These are phyloP conservation scores for Globisporangium heterothallicum DNA, from an alignment of 352 stramenopile genomes.

Conservation along the genomic window DNA sequence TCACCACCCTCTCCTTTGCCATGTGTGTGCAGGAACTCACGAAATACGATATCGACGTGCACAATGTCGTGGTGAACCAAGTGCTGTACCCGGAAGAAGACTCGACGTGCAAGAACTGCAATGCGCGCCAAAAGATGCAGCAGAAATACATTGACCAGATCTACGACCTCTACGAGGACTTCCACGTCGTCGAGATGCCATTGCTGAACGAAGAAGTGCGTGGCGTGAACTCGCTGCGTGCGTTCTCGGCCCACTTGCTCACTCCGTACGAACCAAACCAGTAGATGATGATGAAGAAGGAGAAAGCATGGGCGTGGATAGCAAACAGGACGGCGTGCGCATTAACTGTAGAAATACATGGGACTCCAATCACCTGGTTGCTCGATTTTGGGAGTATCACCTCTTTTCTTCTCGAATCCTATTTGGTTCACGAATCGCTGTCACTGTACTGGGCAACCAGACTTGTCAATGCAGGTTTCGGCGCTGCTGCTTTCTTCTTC, in stretches of 20 bases:
- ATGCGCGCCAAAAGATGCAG: constrained; percentile 98
- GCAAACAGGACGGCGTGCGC: not conserved
- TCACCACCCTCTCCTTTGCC: no score
- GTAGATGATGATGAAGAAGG: constrained; percentile 23
- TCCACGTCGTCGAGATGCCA: constrained; percentile 99
- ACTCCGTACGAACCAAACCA: constrained; percentile 88
- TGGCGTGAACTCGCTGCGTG: constrained; percentile 90
- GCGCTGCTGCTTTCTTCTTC: constrained; percentile 23
- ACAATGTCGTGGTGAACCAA: constrained; percentile 99
- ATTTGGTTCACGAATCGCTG: constrained; percentile 40
- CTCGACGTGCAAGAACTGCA: constrained; percentile 90
- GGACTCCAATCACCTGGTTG: no score
- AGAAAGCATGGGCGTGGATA: not conserved
- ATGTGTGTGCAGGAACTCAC: constrained; percentile 92
- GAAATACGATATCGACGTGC: constrained; percentile 99
- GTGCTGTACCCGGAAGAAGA: constrained; percentile 90
- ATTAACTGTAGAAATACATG: not conserved
- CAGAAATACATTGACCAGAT: constrained; percentile 99
- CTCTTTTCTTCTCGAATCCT: not conserved
- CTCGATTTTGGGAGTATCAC: no score
- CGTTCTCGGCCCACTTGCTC: constrained; percentile 93
- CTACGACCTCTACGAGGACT: constrained; percentile 99
- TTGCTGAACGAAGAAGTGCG: constrained; percentile 98
- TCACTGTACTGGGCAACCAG: constrained; percentile 82
- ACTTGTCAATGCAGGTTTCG: constrained; percentile 33